Base-by-base conservation (phyloP, 2,329 filamentous ascomycete genomes). In the Pseudogymnoascus sp. region DNA sequence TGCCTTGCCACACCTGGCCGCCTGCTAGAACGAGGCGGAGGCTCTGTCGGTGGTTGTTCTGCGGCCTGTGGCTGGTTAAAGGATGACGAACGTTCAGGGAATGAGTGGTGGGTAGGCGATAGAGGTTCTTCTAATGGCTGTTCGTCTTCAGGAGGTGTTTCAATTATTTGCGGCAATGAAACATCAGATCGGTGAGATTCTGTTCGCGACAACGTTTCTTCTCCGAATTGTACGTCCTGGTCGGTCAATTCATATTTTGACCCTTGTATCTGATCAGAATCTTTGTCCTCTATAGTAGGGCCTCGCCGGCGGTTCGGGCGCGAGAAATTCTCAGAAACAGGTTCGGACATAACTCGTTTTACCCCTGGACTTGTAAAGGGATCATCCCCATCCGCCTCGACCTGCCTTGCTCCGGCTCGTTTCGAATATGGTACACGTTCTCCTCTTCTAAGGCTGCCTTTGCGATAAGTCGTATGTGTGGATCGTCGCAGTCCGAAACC, bases 401-500 rank as follows among this genome's bases (percentile, higher is more conserved):
- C 78, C 23, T 84, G 82, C 63, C 84, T 84, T 45, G 84, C 82
- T 4, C 80, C 80, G 49, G 86, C 80, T 40, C 93, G 84, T 74
- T 90, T 91, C 1, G 90, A 89, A 67, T 91, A 88, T 0, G 89
- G 86, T 3, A 86, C 80, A 61, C 89, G 84, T 64, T 95, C 89
- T 23, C 90, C 89, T 67, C 88, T 90, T 60, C 89, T 88, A 65
- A 96, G 75, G 77, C 93, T 97, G 35, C 93, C 93, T 69, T 86
- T 91, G 69, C 93, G 82, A 74, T 97, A 97, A 25, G 90, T 93
- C 4, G 95, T 99, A 62, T 91, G 85, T 18, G 92, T 99, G 11
- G 95, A 97, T 65, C 95, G 85, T 69, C 95, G 88, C 59, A 99
- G 78, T 33, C 91, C 90, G 74, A 88, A 86, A 3, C 91, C 91